Percentiles rank a stretch among this genome's conserved stretches.
These are phyloP conservation scores for Byssochlamys sp. DNA, from an alignment of 2,329 filamentous ascomycete genomes.

Conservation along the genomic window DNA sequence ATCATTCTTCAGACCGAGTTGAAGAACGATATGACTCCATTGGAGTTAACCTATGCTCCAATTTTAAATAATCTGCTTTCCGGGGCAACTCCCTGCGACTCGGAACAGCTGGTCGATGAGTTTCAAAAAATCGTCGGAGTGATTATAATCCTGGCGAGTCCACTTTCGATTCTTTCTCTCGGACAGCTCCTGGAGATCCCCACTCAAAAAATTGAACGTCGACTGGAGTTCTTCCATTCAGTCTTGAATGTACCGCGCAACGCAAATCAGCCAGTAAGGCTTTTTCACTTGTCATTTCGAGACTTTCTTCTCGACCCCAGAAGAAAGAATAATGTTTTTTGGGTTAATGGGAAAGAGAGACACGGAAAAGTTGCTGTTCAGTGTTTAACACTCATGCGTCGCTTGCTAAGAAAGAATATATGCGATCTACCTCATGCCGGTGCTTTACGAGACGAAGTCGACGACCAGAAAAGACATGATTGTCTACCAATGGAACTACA, in stretches of 20 bases:
- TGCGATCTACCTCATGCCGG: neutral
- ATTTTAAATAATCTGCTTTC: neutral
- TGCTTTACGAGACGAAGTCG: neutral
- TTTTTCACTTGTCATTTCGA: neutral
- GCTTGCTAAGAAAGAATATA: neutral
- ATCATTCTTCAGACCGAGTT: neutral
- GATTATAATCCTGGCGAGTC: neutral
- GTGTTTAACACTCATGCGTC: neutral
- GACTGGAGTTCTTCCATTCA: neutral
- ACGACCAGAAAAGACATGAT: slow-evolving; percentile 1
- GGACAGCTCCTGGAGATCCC: neutral
- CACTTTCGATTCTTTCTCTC: neutral
- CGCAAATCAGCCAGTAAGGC: neutral
- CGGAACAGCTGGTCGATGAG: neutral
- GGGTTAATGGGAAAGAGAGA: neutral
- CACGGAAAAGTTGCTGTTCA: neutral
- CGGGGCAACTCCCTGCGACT: neutral
- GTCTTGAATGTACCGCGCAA: neutral
- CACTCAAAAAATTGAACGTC: neutral
- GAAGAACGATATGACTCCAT: neutral
- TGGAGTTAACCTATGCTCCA: neutral
- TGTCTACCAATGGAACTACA: slow-evolving; percentile 6
- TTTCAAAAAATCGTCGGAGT: neutral
- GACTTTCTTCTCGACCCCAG: neutral
- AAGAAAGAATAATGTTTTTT: neutral